A percentile compares a stretch with the other conserved stretches of the same genome.
These are phyloP conservation scores for Articulospora tetracladia DNA, from an alignment of 495 filamentous ascomycete species.

Conservation along the genomic window DNA sequence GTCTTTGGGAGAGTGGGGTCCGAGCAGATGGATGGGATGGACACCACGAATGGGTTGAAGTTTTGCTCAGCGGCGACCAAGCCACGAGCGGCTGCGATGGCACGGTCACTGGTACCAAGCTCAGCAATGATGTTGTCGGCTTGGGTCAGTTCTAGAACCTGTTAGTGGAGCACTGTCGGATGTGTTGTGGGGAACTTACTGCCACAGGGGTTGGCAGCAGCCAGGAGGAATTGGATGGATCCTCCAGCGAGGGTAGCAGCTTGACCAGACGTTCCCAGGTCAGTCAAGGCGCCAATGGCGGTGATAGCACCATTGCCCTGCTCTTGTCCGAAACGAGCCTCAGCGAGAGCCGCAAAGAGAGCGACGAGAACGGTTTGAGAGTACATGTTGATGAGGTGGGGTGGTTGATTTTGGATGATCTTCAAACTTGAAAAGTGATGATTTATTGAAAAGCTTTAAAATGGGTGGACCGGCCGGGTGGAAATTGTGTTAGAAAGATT, in stretches of 20 bases:
- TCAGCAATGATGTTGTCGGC: conserved; percentile 55
- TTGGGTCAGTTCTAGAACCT: conserved; percentile 39
- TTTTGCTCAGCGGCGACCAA: conserved; percentile 65
- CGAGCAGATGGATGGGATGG: conserved; percentile 51
- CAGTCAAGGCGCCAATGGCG: conserved; percentile 15
- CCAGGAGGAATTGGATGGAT: conserved; percentile 20
- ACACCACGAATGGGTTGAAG: conserved; percentile 57
- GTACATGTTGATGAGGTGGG: conserved; percentile 15
- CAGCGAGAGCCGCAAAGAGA: conserved; percentile 17
- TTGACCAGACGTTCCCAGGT: conserved; percentile 15
- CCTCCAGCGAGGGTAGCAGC: conserved; percentile 21
- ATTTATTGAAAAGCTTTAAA: conserved; percentile 7
- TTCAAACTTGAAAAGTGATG: conserved; percentile 5
- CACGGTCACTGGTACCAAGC: conserved; percentile 46
- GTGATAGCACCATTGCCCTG: conserved; percentile 20
- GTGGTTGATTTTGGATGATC: background rate
- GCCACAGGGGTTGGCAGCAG: conserved; percentile 25
- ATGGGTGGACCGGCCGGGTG: conserved; percentile 15
- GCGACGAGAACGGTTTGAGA: conserved; percentile 17
- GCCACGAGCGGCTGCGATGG: conserved; percentile 51
- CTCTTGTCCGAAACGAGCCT: conserved; percentile 25
- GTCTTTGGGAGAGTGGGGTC: conserved; percentile 54
- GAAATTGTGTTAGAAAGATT: conserved; percentile 8
- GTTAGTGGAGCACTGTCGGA: background rate
- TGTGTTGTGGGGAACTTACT: background rate